Evolutionary conservation across 345 rosid genomes (phyloP), one percentile per base, ranked within the genome.

Genomic region (Toxicodendron radicans): DNA sequence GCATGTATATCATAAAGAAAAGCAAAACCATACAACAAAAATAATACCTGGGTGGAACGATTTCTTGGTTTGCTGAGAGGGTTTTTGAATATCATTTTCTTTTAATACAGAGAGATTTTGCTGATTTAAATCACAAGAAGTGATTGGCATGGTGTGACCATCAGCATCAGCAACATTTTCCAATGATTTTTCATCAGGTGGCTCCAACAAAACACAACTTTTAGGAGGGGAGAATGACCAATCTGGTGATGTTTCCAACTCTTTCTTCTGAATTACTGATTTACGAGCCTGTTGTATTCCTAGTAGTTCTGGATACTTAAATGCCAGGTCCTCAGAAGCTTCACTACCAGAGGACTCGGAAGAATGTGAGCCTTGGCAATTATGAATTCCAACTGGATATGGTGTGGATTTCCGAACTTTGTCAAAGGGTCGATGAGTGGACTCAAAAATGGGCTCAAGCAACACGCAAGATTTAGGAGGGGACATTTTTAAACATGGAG

Each of bases 161-260:
- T 16, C 69, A 67, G 84, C 75, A 18, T 16, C 69, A 67, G 84
- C 75, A 58, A 73, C 74, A 58, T 52, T 70, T 65, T 59, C 64
- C 17, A 8, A 18, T 54, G 78, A 63, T 74, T 76, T 85, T 77
- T 84, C 91, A 62, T 82, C 84, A 4, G 76, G 82, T 58, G 89
- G 97, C 71, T 87, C 90, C 84, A 93, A 71, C 74, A 95, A 75
- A 75, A 83, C 80, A 83, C 95, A 93, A 58, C 92, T 87, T 80
- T 87, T 93, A n/a, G 92, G 97, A 73, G 98, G 97, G 41, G 99
- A 96, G 76, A 90, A 85, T 23, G 75, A 80, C 99, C 99, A 93
- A 17, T 83, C 74, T 41, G 98, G 97, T 13, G 97, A 91, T 32
- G 89, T 70, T 10, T 79, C 92, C 7, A 85, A 48, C 48, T 84